Evolutionary conservation across 768 basidiomycete species (phyloP).

Genomic region (Naganishia friedmannii): DNA sequence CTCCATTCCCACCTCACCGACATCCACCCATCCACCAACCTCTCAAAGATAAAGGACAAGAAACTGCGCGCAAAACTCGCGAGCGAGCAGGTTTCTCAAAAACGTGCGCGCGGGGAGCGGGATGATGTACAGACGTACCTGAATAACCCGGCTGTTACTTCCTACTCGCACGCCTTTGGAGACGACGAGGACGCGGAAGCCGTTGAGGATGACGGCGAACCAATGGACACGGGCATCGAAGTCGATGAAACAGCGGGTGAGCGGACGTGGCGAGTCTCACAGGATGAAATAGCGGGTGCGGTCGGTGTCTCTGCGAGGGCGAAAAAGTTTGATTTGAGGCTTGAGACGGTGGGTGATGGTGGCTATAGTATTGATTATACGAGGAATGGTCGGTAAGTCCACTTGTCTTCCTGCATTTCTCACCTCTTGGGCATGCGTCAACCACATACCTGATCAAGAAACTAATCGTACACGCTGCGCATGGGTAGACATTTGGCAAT

Average conservation of each 20-base stretch:
- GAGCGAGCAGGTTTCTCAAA: slow-evolving; percentile 56
- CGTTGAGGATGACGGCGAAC: slow-evolving; percentile 5
- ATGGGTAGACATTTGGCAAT: slow-evolving; percentile 73
- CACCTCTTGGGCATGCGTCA: no score
- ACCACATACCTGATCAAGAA: no score
- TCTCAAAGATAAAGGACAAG: slow-evolving; percentile 64
- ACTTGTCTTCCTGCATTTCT: no score
- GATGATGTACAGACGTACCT: slow-evolving; percentile 50
- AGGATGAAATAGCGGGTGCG: slow-evolving; percentile 65
- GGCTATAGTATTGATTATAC: slow-evolving; percentile 82
- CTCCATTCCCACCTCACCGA: slow-evolving; percentile 56
- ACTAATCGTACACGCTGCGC: no score
- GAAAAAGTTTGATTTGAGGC: slow-evolving; percentile 67
- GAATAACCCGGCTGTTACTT: slow-evolving; percentile 32
- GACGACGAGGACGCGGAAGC: slow-evolving; percentile 20
- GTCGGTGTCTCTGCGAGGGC: slow-evolving; percentile 45
- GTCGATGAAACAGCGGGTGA: slow-evolving; percentile 73
- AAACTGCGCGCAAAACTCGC: slow-evolving; percentile 71
- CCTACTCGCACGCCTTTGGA: background rate
- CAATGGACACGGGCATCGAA: slow-evolving; percentile 59
- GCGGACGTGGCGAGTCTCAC: slow-evolving; percentile 80
- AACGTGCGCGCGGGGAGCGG: slow-evolving; percentile 60
- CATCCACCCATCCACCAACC: slow-evolving; percentile 46
- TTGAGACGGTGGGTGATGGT: slow-evolving; percentile 67
- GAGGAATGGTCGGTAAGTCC: slow-evolving; percentile 76